These are phyloP conservation scores for Chlamydomonas reinhardtii DNA, from an alignment of 163 green algal species.

Conservation along the genomic window DNA sequence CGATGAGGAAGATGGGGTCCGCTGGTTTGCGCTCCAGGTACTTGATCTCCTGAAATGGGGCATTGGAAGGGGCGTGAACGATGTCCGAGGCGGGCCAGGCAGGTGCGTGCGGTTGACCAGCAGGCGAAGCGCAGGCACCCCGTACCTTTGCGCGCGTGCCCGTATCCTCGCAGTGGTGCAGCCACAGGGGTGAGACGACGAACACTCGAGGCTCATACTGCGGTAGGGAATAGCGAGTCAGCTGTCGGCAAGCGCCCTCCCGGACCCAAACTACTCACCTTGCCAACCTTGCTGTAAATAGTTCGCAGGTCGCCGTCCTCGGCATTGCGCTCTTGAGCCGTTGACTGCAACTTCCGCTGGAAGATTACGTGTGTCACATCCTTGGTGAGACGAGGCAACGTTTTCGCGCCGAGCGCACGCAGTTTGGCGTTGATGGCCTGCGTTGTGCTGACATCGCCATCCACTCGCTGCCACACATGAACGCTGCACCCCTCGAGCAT, in stretches of 20 bases:
- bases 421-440: conserved; percentile 56
- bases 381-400: conserved; percentile 63
- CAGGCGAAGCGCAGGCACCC: no score
- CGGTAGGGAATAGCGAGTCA: neutral
- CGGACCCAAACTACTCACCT: conserved; percentile 39
- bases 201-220: conserved; percentile 35
- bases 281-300: conserved; percentile 60
- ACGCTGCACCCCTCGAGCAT: conserved; percentile 11
- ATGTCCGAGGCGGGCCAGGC: no score
- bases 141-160: conserved; percentile 45
- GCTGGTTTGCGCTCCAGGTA: conserved; percentile 15
- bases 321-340: conserved; percentile 47
- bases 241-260: neutral
- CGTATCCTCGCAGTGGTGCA: conserved; percentile 62
- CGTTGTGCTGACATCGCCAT: conserved; percentile 49
- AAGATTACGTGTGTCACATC: conserved; percentile 76
- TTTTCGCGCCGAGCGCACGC: conserved; percentile 51
- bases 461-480: conserved; percentile 48
- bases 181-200: conserved; percentile 74
- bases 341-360: conserved; percentile 54
- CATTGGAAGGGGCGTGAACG: neutral
- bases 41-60: neutral
- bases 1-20: conserved; percentile 29
- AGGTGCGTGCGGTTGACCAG: no score
- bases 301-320: conserved; percentile 59